Evolutionary conservation across 805 yeast species (phyloP).

Genomic region (Yarrowia sp.): DNA sequence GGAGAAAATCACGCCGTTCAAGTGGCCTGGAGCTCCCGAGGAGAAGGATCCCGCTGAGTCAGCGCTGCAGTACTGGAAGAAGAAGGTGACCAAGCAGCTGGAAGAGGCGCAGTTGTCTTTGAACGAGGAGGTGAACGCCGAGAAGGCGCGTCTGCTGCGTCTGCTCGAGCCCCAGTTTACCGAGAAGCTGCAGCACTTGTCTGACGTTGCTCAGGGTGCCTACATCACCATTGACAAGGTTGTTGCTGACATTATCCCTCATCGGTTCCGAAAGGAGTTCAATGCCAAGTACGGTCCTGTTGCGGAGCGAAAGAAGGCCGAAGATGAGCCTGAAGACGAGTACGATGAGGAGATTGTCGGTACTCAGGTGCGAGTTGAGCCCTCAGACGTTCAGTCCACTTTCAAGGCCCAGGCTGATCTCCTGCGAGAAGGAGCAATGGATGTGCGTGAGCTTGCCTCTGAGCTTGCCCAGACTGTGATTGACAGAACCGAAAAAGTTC

Average conservation of each 20-base stretch:
- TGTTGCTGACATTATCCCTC: conserved; percentile 92
- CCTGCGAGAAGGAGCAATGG: conserved; percentile 44
- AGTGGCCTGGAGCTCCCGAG: conserved; percentile 25
- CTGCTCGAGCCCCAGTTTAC: conserved; percentile 44
- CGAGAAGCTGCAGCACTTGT: conserved; percentile 42
- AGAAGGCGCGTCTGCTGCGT: conserved; percentile 41
- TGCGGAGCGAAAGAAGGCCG: conserved; percentile 20
- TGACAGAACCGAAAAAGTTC: conserved; percentile 43
- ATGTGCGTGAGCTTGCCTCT: conserved; percentile 43
- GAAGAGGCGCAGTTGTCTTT: conserved; percentile 44
- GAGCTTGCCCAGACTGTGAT: conserved; percentile 43
- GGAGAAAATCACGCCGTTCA: conserved; percentile 34
- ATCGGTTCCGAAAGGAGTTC: conserved; percentile 83
- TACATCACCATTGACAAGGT: conserved; percentile 48
- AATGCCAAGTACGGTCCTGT: conserved; percentile 53
- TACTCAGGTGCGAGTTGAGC: conserved; percentile 37
- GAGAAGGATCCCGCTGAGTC: conserved; percentile 20
- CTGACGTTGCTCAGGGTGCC: conserved; percentile 13
- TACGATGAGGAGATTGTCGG: conserved; percentile 12
- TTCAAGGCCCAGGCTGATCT: conserved; percentile 44
- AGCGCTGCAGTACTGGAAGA: conserved; percentile 43
- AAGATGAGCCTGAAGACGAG: conserved; percentile 23
- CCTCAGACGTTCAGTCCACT: conserved; percentile 41
- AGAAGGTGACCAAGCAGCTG: conserved; percentile 43
- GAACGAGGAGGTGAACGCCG: conserved; percentile 44